These are phyloP conservation scores for Aspergillus cejpii DNA, from an alignment of 2,329 filamentous ascomycete species.

Conservation along the genomic window DNA sequence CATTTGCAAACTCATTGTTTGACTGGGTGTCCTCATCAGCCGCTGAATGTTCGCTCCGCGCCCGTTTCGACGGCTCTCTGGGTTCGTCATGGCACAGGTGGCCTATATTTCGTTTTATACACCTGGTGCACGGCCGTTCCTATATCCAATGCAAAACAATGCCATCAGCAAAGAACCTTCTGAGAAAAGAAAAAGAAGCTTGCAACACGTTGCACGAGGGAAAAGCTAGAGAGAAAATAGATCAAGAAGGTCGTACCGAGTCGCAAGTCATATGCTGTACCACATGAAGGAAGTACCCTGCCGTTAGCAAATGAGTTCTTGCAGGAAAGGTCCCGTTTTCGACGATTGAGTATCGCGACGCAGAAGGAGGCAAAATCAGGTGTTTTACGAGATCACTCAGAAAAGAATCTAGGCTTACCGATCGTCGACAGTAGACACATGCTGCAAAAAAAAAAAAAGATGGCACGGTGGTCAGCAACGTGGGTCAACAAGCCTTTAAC, in stretches of 20 bases:
- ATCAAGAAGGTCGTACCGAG: constrained; percentile 56
- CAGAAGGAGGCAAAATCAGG: background rate
- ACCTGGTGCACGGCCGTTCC: constrained; percentile 94
- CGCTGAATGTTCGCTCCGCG: constrained; percentile 58
- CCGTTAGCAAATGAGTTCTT: constrained; percentile 42
- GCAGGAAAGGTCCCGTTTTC: constrained; percentile 9
- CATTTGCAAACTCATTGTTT: constrained; percentile 40
- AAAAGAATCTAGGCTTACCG: constrained; percentile 56
- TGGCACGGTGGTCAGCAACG: constrained; percentile 23
- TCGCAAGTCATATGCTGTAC: constrained; percentile 86
- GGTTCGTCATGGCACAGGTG: constrained; percentile 98
- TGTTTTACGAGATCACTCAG: background rate
- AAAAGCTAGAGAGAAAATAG: constrained; percentile 14
- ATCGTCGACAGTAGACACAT: constrained; percentile 83
- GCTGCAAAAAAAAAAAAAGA: constrained; percentile 51
- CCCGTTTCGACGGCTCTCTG: constrained; percentile 76
- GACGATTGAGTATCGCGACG: constrained; percentile 15
- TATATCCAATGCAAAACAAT: constrained; percentile 39
- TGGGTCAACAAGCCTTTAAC: constrained; percentile 11
- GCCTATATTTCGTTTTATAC: constrained; percentile 97
- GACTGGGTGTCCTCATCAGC: constrained; percentile 54
- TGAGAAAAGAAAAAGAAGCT: constrained; percentile 3
- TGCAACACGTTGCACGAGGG: constrained; percentile 22
- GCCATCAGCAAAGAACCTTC: constrained; percentile 28
- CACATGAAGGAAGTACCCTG: constrained; percentile 37